Conservation (phyloP, 768 basidiomycete species). For the Amanita polypyramis region DNA sequence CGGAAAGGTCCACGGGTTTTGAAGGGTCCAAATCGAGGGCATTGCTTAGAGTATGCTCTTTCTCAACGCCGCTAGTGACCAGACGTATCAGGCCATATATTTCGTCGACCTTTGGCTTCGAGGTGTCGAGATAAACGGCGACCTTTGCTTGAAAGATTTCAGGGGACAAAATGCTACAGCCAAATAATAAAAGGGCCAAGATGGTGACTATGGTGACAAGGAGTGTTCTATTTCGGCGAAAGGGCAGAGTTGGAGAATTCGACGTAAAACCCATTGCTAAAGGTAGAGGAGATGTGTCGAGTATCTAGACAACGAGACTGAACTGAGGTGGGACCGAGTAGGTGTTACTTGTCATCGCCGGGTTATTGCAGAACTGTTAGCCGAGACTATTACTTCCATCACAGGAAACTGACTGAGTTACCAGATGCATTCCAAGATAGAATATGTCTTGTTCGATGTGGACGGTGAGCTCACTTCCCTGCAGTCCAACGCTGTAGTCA, state of each 20-base stretch:
- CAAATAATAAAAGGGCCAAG: slow-evolving; percentile 20
- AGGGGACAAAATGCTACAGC: slow-evolving; percentile 13
- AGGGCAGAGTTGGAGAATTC: not conserved
- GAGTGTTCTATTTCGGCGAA: slow-evolving; percentile 16
- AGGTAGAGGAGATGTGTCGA: not conserved
- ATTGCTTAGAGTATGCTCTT: slow-evolving; percentile 29
- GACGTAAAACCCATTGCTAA: no score
- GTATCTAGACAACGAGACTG: not conserved
- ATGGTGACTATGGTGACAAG: slow-evolving; percentile 33
- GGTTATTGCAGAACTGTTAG: no score
- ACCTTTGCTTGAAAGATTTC: slow-evolving; percentile 23
- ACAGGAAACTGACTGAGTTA: not conserved
- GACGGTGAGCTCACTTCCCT: slow-evolving; percentile 34
- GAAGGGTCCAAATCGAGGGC: slow-evolving; percentile 33
- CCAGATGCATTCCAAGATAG: slow-evolving; percentile 20
- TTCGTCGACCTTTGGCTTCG: slow-evolving; percentile 34
- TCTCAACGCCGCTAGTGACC: slow-evolving; percentile 36
- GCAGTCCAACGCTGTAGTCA: not conserved
- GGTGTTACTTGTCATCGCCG: no score
- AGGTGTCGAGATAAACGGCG: slow-evolving; percentile 16
- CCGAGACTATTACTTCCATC: no score
- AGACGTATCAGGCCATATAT: slow-evolving; percentile 66
- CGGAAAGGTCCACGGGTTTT: slow-evolving; percentile 35
- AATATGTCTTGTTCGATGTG: slow-evolving; percentile 69
- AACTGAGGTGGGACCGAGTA: no score